Evolutionary conservation across 176 grass and related monocot species (phyloP).

Genomic region (Puya raimondii): DNA sequence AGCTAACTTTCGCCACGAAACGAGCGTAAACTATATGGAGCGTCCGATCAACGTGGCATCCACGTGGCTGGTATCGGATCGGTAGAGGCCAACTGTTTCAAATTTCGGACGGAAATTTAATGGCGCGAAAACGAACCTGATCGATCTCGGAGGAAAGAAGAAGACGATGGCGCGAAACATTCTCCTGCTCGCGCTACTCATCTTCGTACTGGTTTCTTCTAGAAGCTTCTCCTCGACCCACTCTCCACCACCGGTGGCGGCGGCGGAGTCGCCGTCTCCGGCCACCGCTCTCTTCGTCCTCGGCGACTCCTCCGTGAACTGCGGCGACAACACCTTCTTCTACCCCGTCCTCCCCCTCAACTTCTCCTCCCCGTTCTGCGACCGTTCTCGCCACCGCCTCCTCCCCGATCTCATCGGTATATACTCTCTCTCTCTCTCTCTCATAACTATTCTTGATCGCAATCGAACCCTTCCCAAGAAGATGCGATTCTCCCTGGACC

Average conservation of each 20-base stretch:
- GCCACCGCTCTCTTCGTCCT: slow-evolving; percentile 38
- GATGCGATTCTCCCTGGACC: no score
- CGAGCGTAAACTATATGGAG: no score
- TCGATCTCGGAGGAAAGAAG: no score
- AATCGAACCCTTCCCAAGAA: not conserved
- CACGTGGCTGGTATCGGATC: no score
- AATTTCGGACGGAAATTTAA: no score
- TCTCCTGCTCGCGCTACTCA: no score
- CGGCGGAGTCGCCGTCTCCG: not conserved
- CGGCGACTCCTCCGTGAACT: slow-evolving; percentile 51
- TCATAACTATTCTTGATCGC: not conserved
- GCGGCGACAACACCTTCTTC: slow-evolving; percentile 26
- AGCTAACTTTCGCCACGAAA: no score
- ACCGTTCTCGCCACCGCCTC: slow-evolving; percentile 23
- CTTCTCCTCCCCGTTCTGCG: slow-evolving; percentile 18
- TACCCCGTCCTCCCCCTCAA: slow-evolving; percentile 14
- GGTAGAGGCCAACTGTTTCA: no score
- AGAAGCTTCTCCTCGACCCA: slow-evolving; percentile 11
- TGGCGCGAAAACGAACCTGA: no score
- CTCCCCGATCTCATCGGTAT: slow-evolving; percentile 52
- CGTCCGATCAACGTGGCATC: no score
- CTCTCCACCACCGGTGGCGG: not conserved
- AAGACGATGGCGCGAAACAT: no score
- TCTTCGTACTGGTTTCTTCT: no score
- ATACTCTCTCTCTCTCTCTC: not conserved